Base-by-base conservation (phyloP, 495 filamentous ascomycete species). In the Apodospora peruviana region DNA sequence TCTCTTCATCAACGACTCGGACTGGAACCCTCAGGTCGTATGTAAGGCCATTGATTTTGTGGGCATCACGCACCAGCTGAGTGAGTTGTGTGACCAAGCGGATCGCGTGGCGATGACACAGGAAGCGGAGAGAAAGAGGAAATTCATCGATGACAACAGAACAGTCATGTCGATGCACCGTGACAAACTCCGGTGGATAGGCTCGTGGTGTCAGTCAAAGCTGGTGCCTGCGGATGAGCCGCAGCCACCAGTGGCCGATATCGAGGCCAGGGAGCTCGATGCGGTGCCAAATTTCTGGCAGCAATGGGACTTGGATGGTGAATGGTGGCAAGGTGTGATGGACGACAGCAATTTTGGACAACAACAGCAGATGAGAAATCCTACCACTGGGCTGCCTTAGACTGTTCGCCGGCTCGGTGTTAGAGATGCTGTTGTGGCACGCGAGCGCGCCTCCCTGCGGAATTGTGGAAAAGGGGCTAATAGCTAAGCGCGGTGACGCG, bases 111-210 rank as follows among this genome's bases (percentile, higher is more conserved):
- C 54, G 16, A 42, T 35, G 4, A 37, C 48, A 16, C 50, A 48
- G 21, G 52, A 52, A 24, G 43, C 32, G 44, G 43, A 40, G 32
- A 43, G 47, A 25, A 59, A 57, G 40, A 40, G 43, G 36, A 57
- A 51, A 38, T 52, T 45, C 29, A 32, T 48, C 17, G 50, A 42
- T 14, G 56, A 49, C 3, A 29, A 18, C 5, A 12, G 32, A 22
- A 37, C 56, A 4, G 45, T 52, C 11, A 41, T 53, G 40, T 19
- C 34, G 3, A 17, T 47, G 41, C 36, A 48, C 17, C 40, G 45
- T 22, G 45, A 51, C 39, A 62, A 62, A 43, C 29, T 62, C 20
- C 52, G 47, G 5, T 57, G 56, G 59, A 62, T 62, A 20, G 40
- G 47, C 11, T 49, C 52, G 25, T 62, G 59, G 56, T 62, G 45